Evolutionary conservation across 2,329 filamentous ascomycete genomes (phyloP), one percentile per base, ranked within the genome.

Genomic region (Bipolaris oryzae): DNA sequence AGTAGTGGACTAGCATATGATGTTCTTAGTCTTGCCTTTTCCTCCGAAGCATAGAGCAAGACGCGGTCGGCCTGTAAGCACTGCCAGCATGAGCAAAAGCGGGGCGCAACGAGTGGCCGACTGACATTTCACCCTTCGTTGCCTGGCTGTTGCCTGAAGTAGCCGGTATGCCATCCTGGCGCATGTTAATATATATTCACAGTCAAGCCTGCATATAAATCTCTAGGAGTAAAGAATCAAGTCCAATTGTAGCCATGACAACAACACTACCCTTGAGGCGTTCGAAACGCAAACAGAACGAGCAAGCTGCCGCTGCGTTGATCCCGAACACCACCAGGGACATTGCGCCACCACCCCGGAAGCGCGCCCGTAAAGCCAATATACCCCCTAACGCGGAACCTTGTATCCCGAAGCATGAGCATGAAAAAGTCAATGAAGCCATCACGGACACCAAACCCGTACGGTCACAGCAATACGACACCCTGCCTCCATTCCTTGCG

Each of bases 401-500:
- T 21, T 39, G 21, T 20, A 16, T 15, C 46, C 18, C 37, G 5
- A 18, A 31, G 21, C 5, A 18, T 6, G 18, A 31, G 13, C 34
- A 15, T 33, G 35, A 9, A 31, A 23, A 21, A 31, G 23, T 18
- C n/a, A 16, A 21, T 3, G 3, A 20, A 20, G 6, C 16, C 7
- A n/a, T 6, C 23, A 39, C 5, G 3, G 15, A 31, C 35, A 11
- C 21, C 18, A 31, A 5, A 45, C 7, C 38, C 7, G 13, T 20
- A 42, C 41, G 10, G 15, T 1, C 42, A 7, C 47, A 9, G 16
- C 53, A 44, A 21, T 1, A 20, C 13, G 9, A 16, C 10, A 49
- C 48, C 20, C 15, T 42, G 5, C 31, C 52, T 2, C 31, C 39
- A 3, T 63, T 66, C 41, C 58, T 66, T 31, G 47, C 53, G 1